Conservation (phyloP, 148 eudicot genomes). For the Cornus florida region DNA sequence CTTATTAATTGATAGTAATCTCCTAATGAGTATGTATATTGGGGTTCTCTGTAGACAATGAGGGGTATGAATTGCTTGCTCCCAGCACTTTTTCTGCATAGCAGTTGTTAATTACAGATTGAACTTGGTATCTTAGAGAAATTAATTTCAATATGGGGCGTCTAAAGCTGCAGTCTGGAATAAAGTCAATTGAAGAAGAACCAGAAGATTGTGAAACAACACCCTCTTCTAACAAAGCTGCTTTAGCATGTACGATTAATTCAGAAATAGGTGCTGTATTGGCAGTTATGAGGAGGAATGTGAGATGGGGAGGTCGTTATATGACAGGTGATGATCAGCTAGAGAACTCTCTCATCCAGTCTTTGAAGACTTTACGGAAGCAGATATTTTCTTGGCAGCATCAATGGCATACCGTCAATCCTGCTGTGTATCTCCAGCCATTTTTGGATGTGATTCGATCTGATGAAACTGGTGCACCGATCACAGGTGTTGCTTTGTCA, state of each 20-base stretch:
- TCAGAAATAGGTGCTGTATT: not conserved
- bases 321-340: not conserved
- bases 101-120: not conserved
- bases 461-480: not conserved
- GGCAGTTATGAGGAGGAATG: not conserved
- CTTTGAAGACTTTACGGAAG: not conserved
- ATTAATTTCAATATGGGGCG: not conserved
- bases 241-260: not conserved
- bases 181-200: not conserved
- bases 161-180: not conserved
- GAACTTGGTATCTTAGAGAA: not conserved
- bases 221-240: not conserved
- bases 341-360: not conserved
- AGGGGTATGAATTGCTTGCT: not conserved
- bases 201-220: not conserved
- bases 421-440: not conserved
- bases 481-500: not conserved
- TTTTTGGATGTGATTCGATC: not conserved
- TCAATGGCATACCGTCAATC: not conserved
- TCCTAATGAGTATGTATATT: not conserved
- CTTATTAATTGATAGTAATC: not conserved
- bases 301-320: not conserved
- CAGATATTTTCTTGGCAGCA: not conserved
- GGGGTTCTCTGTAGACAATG: not conserved
- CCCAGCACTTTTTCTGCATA: not conserved